Evolutionary conservation across 2,329 filamentous ascomycete species (phyloP).

Genomic region (Cyphellophora europaea): DNA sequence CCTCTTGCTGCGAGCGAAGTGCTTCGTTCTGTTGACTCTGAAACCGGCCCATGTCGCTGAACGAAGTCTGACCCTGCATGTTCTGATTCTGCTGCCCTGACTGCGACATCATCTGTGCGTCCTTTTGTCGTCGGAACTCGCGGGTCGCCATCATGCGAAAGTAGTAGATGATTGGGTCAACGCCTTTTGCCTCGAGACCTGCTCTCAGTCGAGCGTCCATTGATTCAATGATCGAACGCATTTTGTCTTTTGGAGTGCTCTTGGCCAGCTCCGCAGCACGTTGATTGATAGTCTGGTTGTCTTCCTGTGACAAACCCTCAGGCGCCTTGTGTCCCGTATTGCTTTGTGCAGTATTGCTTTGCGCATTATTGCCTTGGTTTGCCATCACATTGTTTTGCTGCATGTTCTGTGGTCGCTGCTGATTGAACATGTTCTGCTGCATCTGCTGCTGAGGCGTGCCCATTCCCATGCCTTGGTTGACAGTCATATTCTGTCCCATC

Average conservation of each 20-base stretch:
- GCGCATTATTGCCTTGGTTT: constrained; percentile 17
- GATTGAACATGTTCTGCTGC: constrained; percentile 20
- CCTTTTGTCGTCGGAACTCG: constrained; percentile 26
- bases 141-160: constrained; percentile 40
- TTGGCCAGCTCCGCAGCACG: constrained; percentile 38
- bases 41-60: constrained; percentile 44
- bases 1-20: constrained; percentile 51
- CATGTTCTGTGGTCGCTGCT: constrained; percentile 22
- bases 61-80: constrained; percentile 20
- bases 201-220: constrained; percentile 39
- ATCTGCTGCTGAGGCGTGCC: constrained; percentile 1
- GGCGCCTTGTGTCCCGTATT: constrained; percentile 22
- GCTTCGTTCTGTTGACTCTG: constrained; percentile 53
- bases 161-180: constrained; percentile 42
- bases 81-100: neutral
- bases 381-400: constrained; percentile 22
- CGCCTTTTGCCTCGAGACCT: constrained; percentile 32
- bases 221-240: constrained; percentile 40
- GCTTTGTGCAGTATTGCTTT: constrained; percentile 20
- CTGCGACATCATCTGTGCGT: constrained; percentile 6
- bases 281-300: constrained; percentile 32
- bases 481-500: constrained; percentile 25
- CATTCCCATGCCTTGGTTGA: constrained; percentile 21
- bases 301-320: constrained; percentile 27
- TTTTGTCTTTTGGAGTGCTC: constrained; percentile 33